Evolutionary conservation across 164 flowering plant species (phyloP).

Genomic region (Cinnamomum micranthum): DNA sequence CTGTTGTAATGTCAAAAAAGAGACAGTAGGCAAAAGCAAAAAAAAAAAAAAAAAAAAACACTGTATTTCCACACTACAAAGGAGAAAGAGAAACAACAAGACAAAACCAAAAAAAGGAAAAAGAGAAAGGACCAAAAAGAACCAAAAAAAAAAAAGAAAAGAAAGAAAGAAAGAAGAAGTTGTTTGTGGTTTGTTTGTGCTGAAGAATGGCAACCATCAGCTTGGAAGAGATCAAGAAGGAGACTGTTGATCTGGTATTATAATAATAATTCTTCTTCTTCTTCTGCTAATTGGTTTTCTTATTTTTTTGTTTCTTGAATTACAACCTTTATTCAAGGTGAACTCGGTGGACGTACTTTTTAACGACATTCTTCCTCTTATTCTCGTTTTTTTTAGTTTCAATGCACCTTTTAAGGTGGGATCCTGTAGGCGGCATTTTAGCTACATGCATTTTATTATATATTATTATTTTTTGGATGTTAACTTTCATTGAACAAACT

Average conservation of each 20-base stretch:
- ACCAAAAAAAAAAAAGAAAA: neutral
- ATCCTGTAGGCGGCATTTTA: too few species aligned
- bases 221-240: slow-evolving; percentile 49
- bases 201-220: slow-evolving; percentile 2
- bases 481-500: too few species aligned
- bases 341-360: too few species aligned
- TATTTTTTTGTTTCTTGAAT: too few species aligned
- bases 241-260: slow-evolving; percentile 44
- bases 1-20: neutral
- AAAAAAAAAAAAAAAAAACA: too few species aligned
- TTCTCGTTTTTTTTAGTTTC: too few species aligned
- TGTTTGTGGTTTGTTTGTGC: neutral
- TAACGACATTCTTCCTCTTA: too few species aligned
- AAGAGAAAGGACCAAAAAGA: neutral
- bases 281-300: neutral
- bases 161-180: neutral
- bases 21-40: neutral
- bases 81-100: neutral
- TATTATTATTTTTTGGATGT: too few species aligned
- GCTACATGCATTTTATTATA: too few species aligned
- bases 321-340: too few species aligned
- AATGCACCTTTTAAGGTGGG: too few species aligned
- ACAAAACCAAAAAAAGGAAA: neutral
- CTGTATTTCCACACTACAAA: neutral
- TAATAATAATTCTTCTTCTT: slow-evolving; percentile 5